phyloP scores from a whole-genome alignment of 805 yeast genomes.

The Schwanniomyces pseudopolymorphus region DNA sequence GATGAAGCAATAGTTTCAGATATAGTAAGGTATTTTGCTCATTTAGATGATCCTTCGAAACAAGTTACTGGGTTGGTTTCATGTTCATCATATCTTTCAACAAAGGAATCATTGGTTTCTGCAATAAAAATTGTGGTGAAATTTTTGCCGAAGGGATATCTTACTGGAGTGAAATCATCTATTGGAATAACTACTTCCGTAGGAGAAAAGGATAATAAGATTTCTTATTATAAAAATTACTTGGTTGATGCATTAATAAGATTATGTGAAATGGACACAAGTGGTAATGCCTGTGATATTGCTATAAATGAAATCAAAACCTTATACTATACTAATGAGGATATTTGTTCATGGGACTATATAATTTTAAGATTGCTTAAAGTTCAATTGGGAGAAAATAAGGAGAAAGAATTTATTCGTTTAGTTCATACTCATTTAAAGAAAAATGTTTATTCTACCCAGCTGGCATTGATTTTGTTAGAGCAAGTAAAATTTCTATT shows the following conservation, averaged over 20 bases:
- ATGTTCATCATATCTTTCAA: slow-evolving; percentile 38
- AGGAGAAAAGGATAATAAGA: slow-evolving; percentile 20
- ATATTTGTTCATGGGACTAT: slow-evolving; percentile 20
- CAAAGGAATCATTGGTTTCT: slow-evolving; percentile 10
- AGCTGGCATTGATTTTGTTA: slow-evolving; percentile 56
- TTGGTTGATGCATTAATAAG: slow-evolving; percentile 52
- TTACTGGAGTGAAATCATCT: slow-evolving; percentile 41
- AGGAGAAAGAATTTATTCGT: slow-evolving; percentile 21
- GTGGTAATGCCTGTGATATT: slow-evolving; percentile 20
- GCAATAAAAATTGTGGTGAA: slow-evolving; percentile 41
- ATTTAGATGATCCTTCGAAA: slow-evolving; percentile 52
- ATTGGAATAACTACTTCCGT: slow-evolving; percentile 32
- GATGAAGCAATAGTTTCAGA: slow-evolving; percentile 59
- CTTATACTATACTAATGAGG: slow-evolving; percentile 4
- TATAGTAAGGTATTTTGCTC: slow-evolving; percentile 53
- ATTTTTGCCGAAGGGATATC: slow-evolving; percentile 47
- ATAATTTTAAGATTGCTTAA: slow-evolving; percentile 24
- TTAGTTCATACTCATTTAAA: slow-evolving; percentile 20
- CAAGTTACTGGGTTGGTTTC: slow-evolving; percentile 60
- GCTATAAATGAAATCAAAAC: slow-evolving; percentile 39
- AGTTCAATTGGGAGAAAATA: slow-evolving; percentile 19
- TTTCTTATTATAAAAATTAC: slow-evolving; percentile 45
- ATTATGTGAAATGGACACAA: slow-evolving; percentile 40
- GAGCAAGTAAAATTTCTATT: slow-evolving; percentile 67
- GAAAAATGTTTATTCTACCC: slow-evolving; percentile 28